A percentile compares a stretch with the other conserved stretches of the same genome.
phyloP scores from a whole-genome alignment of 2,329 filamentous ascomycete genomes.

The Aspergillus puulaauensis region DNA sequence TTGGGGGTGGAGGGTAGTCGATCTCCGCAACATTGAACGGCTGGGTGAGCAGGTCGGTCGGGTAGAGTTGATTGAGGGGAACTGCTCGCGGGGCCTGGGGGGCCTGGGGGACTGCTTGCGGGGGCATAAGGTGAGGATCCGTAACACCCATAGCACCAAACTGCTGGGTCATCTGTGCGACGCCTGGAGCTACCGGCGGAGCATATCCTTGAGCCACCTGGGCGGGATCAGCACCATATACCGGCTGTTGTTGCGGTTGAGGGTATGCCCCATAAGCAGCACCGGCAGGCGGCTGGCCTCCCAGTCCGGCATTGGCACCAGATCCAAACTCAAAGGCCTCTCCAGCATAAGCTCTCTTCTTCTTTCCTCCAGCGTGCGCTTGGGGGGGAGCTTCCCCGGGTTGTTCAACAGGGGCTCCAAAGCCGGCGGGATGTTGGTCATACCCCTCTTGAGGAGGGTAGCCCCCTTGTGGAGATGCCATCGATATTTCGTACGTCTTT shows the following conservation, averaged over 20 bases:
- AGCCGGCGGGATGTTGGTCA: slow-evolving; percentile 37
- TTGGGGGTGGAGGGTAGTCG: slow-evolving; percentile 85
- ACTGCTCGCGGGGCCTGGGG: slow-evolving; percentile 51
- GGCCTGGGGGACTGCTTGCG: slow-evolving; percentile 25
- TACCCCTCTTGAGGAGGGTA: slow-evolving; percentile 54
- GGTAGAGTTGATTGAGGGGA: slow-evolving; percentile 81
- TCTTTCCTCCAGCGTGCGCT: slow-evolving; percentile 49
- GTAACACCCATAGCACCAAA: slow-evolving; percentile 77
- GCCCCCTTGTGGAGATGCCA: slow-evolving; percentile 54
- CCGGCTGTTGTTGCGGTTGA: slow-evolving; percentile 49
- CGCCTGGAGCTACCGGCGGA: slow-evolving; percentile 53
- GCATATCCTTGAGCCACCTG: slow-evolving; percentile 63
- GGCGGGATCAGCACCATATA: slow-evolving; percentile 46
- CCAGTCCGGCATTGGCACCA: slow-evolving; percentile 73
- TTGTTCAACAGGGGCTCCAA: slow-evolving; percentile 40
- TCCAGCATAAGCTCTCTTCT: slow-evolving; percentile 92
- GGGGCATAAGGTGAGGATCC: slow-evolving; percentile 54
- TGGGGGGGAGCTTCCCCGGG: slow-evolving; percentile 31
- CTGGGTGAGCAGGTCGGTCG: slow-evolving; percentile 86
- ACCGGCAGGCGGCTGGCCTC: slow-evolving; percentile 51
- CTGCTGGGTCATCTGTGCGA: slow-evolving; percentile 74
- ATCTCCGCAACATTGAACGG: slow-evolving; percentile 93
- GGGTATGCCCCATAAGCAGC: slow-evolving; percentile 65
- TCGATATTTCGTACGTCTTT: slow-evolving; percentile 25
- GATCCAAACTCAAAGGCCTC: slow-evolving; percentile 90